Conservation (phyloP, 345 rosid species). For the Trapa incisa region DNA sequence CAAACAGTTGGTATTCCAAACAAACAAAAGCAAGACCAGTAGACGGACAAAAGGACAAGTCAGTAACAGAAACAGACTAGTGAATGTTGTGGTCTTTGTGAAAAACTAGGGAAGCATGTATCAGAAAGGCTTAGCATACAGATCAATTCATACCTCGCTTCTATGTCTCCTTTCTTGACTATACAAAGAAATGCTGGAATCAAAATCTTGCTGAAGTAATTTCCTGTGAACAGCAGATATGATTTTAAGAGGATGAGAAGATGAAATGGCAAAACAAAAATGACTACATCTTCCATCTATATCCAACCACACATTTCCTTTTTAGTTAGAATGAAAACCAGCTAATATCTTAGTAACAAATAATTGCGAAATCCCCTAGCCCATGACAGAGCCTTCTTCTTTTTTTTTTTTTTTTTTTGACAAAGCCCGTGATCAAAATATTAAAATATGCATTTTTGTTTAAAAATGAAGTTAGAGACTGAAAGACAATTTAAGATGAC, state of each 20-base stretch:
- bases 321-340: too few relatives aligned
- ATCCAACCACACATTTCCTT: neutral
- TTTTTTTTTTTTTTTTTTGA: too few relatives aligned
- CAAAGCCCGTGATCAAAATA: too few relatives aligned
- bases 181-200: conserved; percentile 72
- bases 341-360: too few relatives aligned
- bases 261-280: neutral
- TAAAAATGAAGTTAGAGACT: too few relatives aligned
- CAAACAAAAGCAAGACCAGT: neutral
- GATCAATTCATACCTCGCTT: conserved; percentile 42
- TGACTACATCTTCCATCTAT: neutral
- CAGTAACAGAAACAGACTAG: neutral
- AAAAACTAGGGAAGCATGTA: neutral
- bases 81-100: too few relatives aligned
- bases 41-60: neutral
- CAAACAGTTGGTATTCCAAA: neutral
- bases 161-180: conserved; percentile 88
- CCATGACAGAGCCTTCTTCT: too few relatives aligned
- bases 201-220: conserved; percentile 89
- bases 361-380: too few relatives aligned
- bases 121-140: neutral
- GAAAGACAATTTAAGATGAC: too few relatives aligned
- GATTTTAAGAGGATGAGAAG: neutral
- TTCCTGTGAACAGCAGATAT: conserved; percentile 44
- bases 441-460: too few relatives aligned